phyloP scores from a whole-genome alignment of 2,329 filamentous ascomycete species.

The Colletotrichum liaoningense region DNA sequence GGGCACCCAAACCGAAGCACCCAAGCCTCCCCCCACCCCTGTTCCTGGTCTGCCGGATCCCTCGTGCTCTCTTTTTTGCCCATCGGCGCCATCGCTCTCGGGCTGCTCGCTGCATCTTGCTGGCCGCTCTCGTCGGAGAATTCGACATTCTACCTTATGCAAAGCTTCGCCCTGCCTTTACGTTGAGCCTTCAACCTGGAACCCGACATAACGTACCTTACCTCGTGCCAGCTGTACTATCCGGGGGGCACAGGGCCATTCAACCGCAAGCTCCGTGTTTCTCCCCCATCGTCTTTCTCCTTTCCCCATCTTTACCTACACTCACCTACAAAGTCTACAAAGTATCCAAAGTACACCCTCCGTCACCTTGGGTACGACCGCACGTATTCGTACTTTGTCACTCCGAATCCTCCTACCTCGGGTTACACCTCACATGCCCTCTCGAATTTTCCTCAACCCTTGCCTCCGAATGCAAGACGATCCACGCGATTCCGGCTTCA shows the following conservation, averaged over 20 bases:
- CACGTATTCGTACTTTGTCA: background rate
- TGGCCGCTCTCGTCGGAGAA: background rate
- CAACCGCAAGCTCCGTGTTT: background rate
- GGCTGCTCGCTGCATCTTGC: constrained; percentile 23
- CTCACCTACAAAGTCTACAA: no score
- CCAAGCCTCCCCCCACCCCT: background rate
- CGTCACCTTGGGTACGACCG: background rate
- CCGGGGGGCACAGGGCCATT: background rate
- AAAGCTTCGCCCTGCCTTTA: background rate
- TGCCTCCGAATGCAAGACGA: constrained; percentile 20
- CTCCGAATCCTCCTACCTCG: background rate
- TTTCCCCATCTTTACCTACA: background rate
- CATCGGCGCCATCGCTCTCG: constrained; percentile 10
- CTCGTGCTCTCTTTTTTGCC: constrained; percentile 19
- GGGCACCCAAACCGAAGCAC: background rate
- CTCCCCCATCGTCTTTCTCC: background rate
- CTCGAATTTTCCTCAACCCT: background rate
- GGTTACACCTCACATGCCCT: constrained; percentile 20
- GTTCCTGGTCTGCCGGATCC: constrained; percentile 22
- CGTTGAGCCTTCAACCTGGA: background rate
- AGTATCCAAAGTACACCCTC: background rate
- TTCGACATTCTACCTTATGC: background rate
- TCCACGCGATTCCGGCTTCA: background rate
- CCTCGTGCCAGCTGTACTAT: background rate
- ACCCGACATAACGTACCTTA: constrained; percentile 1